These are phyloP conservation scores for Opeltia flavorubescens DNA, from an alignment of 495 filamentous ascomycete genomes.

Conservation along the genomic window DNA sequence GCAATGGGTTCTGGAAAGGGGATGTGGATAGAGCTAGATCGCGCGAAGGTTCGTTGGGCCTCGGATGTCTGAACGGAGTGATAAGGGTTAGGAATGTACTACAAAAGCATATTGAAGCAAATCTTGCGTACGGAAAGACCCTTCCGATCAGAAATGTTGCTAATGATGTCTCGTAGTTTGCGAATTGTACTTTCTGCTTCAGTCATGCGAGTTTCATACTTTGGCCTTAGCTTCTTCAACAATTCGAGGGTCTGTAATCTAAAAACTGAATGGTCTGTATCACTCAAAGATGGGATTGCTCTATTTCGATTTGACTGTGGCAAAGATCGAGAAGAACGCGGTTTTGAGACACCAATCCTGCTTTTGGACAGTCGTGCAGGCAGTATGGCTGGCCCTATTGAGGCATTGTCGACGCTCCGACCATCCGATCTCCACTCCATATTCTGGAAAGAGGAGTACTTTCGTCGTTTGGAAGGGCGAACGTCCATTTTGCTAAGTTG, in stretches of 20 bases:
- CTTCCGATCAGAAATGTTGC: slow-evolving; percentile 42
- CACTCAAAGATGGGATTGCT: neutral
- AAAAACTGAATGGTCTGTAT: slow-evolving; percentile 51
- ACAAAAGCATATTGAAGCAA: neutral
- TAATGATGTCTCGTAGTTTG: slow-evolving; percentile 60
- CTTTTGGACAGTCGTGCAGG: too few species aligned
- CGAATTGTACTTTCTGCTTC: slow-evolving; percentile 57
- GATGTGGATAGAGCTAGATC: slow-evolving; percentile 47
- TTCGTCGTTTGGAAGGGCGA: neutral
- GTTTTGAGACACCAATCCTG: too few species aligned
- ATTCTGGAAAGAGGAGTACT: too few species aligned
- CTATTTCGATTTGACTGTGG: neutral
- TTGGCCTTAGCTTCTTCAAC: slow-evolving; percentile 49
- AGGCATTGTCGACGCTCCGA: neutral
- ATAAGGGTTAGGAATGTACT: neutral
- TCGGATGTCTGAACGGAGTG: slow-evolving; percentile 38
- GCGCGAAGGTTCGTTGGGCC: slow-evolving; percentile 52
- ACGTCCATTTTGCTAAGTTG: neutral
- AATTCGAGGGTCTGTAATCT: slow-evolving; percentile 82
- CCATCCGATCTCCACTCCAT: neutral
- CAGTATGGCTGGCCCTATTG: too few species aligned
- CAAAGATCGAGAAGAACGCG: too few species aligned
- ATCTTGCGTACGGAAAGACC: slow-evolving; percentile 44
- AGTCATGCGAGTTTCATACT: slow-evolving; percentile 50
- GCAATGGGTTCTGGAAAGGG: slow-evolving; percentile 70